Evolutionary conservation across 1,139 yeast species (phyloP), one percentile per base, ranked within the genome.

Genomic region (Protomyces inundatus): DNA sequence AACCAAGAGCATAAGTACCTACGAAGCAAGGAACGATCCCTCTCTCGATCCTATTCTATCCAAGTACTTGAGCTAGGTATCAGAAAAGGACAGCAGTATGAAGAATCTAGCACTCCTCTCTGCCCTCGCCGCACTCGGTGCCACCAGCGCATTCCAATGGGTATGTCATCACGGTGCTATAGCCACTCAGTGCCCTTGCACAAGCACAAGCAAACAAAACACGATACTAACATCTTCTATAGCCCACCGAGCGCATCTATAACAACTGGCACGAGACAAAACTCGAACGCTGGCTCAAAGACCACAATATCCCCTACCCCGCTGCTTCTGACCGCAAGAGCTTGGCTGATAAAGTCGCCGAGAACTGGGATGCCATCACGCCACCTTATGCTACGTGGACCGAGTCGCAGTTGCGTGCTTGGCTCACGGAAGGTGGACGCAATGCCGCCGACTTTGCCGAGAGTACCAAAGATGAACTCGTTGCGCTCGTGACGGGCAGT

Each of bases 311-410:
- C 55, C 60, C 53, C 9, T 64, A 50, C 61, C 45, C 58, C 6
- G 46, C 55, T 7, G 40, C 61, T 1, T 55, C 64, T 14, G 60
- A 69, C 55, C 65, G 68, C 37, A 67, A 67, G 39, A 66, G 67
- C 7, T 67, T 70, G 12, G 51, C 68, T 37, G 68, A 69, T 40
- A 61, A 66, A 16, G 71, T 69, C 32, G 66, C 65, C 58, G 61
- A 66, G 57, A 67, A 70, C 65, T 70, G 72, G 72, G 66, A 68
- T 45, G 56, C 68, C 32, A 57, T 61, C 14, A 55, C 64, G n/a
- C 62, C 62, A n/a, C 68, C 70, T 2, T 69, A 67, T 42, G 64
- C 55, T 40, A 55, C 58, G 30, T 70, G 71, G 71, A 54, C 61
- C 40, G 66, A 68, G 52, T 66, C 69, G 10, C 65, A 66, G 39